Evolutionary conservation across 2,329 filamentous ascomycete genomes (phyloP), one percentile per base, ranked within the genome.

Genomic region (Paracorniculantispora psalliotae): DNA sequence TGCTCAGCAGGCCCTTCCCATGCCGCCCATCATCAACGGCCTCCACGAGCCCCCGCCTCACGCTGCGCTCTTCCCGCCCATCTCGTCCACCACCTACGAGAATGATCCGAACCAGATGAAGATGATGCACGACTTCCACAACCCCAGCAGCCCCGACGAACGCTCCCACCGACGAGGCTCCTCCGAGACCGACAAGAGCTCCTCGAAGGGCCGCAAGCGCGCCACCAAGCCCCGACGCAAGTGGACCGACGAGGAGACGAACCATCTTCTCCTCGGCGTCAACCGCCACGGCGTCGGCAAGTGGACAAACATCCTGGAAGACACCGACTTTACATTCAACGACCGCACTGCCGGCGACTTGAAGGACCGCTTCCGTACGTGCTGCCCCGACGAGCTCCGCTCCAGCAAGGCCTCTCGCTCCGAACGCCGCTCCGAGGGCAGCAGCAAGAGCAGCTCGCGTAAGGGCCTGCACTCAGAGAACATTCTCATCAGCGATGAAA

Each of bases 361-460:
- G 53, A 88, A 88, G 67, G 85, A 88, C 68, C 77, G 85, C 13
- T 88, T 87, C 66, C 78, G 85, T 52, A 88, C 85, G 3, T 87
- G 84, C 67, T 87, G 84, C 62, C 85, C 85, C 0, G 78, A 79
- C 35, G 85, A 87, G 67, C 75, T 87, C 39, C 79, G 81, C 25
- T 76, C 74, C 12, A 75, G 70, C 61, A 71, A 70, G 54, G 55
- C 66, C 54, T 67, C 60, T 41, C 66, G 64, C 61, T 67, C 61
- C 64, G 63, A 19, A 64, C 66, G 23, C 41, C 66, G 15, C 48
- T 58, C 21, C 46, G 64, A 37, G 49, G 62, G n/a, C 65, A 61
- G 43, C 69, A 71, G 50, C 60, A 69, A 23, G 72, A 68, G 50
- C 67, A 68, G 46, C 19, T 57, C 57, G 8, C 82, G 77, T 61